These are phyloP conservation scores for Microcyclosporella mali DNA, from an alignment of 2,329 filamentous ascomycete species.

Conservation along the genomic window DNA sequence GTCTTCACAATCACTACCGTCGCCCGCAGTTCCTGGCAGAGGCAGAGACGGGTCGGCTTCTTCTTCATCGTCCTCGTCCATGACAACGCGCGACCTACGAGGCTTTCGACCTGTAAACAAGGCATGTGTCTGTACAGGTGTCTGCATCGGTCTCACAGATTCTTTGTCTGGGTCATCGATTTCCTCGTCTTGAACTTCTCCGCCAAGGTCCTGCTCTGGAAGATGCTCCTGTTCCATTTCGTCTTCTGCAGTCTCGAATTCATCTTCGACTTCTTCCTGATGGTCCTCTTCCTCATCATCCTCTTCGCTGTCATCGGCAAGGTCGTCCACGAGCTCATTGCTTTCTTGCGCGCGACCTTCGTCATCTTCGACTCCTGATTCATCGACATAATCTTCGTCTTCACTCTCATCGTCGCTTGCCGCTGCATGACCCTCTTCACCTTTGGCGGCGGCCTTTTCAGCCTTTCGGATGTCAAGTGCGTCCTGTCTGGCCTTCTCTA, in stretches of 20 bases:
- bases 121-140: conserved; percentile 6
- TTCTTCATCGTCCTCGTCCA: conserved; percentile 34
- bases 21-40: not conserved
- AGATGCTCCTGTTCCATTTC: conserved; percentile 20
- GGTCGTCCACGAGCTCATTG: conserved; percentile 16
- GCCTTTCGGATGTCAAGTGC: conserved; percentile 70
- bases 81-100: conserved; percentile 29
- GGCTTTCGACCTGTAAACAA: conserved; percentile 18
- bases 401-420: conserved; percentile 53
- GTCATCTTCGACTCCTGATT: conserved; percentile 17
- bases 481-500: conserved; percentile 76
- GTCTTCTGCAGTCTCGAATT: conserved; percentile 15
- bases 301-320: conserved; percentile 17
- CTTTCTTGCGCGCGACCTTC: conserved; percentile 1
- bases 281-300: conserved; percentile 35
- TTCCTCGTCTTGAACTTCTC: conserved; percentile 15
- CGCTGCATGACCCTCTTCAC: conserved; percentile 44
- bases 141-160: not conserved
- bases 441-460: conserved; percentile 69
- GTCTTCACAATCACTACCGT: conserved; percentile 15
- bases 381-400: conserved; percentile 40
- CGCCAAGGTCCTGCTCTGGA: conserved; percentile 15
- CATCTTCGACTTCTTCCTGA: conserved; percentile 27
- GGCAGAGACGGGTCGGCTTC: conserved; percentile 13
- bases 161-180: conserved; percentile 35